Evolutionary conservation across 2,329 filamentous ascomycete species (phyloP), one percentile per base, ranked within the genome.

Genomic region (Sporothrix variecibatus): DNA sequence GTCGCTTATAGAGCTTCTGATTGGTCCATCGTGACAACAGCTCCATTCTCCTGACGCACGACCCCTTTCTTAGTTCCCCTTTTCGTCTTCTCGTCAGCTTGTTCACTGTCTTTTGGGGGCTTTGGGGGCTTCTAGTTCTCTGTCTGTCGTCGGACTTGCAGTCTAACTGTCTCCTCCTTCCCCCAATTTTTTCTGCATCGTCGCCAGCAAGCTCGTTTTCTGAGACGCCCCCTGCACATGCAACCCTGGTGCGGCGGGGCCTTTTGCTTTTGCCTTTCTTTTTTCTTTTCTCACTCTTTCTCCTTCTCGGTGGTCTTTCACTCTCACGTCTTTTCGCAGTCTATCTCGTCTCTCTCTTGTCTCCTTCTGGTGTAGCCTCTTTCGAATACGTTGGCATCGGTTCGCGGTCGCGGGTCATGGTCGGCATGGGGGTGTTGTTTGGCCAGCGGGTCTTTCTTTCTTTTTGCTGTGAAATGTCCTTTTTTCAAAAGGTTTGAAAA

Each of bases 161-260:
- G 20, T 23, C 51, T 15, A 53, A 26, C 17, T 15, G 38, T 51
- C 40, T 15, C 40, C 40, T 68, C 64, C 51, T 26, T 67, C 62
- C 62, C 46, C 64, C 64, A 49, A 9, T 49, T 56, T 70, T 40
- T 70, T 34, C 31, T 20, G 34, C 34, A 28, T 71, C 51, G 68
- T 58, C 49, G 62, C 62, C 62, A 67, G 38, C 62, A 49, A 56
- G 49, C n/a, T 60, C 68, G 68, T 31, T 58, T 62, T 64, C 70
- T 72, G 70, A 72, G 70, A 72, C 70, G 40, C 9, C 58, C 70
- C 70, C 70, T 53, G 70, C 70, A 64, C 70, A 72, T 72, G 70
- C 58, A 72, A 28, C 70, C 70, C 56, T 49, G 58, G 28, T 56
- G 28, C 28, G 9, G 67, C 40, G 56, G 58, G 40, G 20, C 40